phyloP scores from a whole-genome alignment of 345 rosid species.

The Gossypium herbaceum region DNA sequence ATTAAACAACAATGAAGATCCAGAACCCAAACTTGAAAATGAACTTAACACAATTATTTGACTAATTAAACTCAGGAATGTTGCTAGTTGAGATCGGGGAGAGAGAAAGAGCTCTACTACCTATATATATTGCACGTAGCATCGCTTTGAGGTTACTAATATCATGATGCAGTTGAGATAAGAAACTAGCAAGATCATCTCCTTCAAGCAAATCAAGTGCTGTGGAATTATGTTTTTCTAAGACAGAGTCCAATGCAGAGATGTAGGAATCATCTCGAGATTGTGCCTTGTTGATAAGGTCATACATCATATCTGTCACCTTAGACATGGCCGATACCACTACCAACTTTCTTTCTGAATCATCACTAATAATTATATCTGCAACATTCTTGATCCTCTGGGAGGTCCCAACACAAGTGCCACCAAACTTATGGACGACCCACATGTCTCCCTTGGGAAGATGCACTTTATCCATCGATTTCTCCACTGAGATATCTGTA shows the following conservation, averaged over 20 bases:
- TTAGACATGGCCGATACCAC: slow-evolving; percentile 98
- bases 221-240: slow-evolving; percentile 70
- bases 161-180: slow-evolving; percentile 74
- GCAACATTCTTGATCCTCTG: slow-evolving; percentile 86
- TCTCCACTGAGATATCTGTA: slow-evolving; percentile 50
- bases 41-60: neutral
- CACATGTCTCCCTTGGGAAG: slow-evolving; percentile 70
- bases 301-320: slow-evolving; percentile 99
- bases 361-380: slow-evolving; percentile 59
- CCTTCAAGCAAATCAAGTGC: slow-evolving; percentile 85
- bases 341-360: slow-evolving; percentile 67
- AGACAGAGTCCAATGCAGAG: slow-evolving; percentile 67
- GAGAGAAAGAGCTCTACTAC: slow-evolving; percentile 28
- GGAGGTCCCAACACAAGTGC: slow-evolving; percentile 91
- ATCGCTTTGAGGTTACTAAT: slow-evolving; percentile 83
- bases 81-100: neutral
- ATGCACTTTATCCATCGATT: slow-evolving; percentile 36
- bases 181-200: slow-evolving; percentile 65
- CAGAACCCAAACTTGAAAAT: slow-evolving; percentile 6
- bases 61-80: neutral
- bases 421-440: slow-evolving; percentile 97
- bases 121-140: slow-evolving; percentile 97
- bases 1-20: neutral
- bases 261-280: slow-evolving; percentile 76
- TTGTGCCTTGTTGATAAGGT: slow-evolving; percentile 79